Conservation (phyloP, 2,329 filamentous ascomycete species). For the Paramyrothecium sp. region DNA sequence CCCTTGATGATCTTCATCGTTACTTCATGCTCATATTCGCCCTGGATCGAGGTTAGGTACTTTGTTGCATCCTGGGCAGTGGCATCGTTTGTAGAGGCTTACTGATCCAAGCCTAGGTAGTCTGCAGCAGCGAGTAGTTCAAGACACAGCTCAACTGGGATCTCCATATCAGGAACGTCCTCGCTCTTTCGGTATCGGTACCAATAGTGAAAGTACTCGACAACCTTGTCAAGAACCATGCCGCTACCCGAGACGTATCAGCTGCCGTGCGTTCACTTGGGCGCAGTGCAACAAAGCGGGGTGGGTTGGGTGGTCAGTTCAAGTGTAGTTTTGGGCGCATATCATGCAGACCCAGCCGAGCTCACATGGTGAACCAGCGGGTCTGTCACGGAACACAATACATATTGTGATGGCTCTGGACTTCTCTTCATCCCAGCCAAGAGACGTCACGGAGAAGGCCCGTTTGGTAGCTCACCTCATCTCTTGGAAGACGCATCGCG, state of each 20-base stretch:
- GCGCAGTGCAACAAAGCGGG: slow-evolving; percentile 6
- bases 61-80: slow-evolving; percentile 25
- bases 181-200: slow-evolving; percentile 68
- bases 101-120: slow-evolving; percentile 67
- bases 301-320: slow-evolving; percentile 48
- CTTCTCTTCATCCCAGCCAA: slow-evolving; percentile 32
- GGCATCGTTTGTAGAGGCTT: slow-evolving; percentile 18
- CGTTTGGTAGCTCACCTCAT: slow-evolving; percentile 60
- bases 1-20: slow-evolving; percentile 11
- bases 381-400: slow-evolving; percentile 34
- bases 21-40: slow-evolving; percentile 36
- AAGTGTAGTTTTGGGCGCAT: slow-evolving; percentile 55
- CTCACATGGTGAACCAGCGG: slow-evolving; percentile 20
- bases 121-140: slow-evolving; percentile 77
- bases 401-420: neutral
- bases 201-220: slow-evolving; percentile 82
- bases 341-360: slow-evolving; percentile 46
- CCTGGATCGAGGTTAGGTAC: slow-evolving; percentile 29
- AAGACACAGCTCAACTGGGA: slow-evolving; percentile 74
- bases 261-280: slow-evolving; percentile 2
- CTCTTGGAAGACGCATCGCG: slow-evolving; percentile 66
- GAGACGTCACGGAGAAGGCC: slow-evolving; percentile 10
- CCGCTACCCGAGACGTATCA: slow-evolving; percentile 47
- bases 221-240: slow-evolving; percentile 74
- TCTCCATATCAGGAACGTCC: slow-evolving; percentile 78